Conservation (phyloP, 1,284 basidiomycete species). For the Ganoderma lingzhi region DNA sequence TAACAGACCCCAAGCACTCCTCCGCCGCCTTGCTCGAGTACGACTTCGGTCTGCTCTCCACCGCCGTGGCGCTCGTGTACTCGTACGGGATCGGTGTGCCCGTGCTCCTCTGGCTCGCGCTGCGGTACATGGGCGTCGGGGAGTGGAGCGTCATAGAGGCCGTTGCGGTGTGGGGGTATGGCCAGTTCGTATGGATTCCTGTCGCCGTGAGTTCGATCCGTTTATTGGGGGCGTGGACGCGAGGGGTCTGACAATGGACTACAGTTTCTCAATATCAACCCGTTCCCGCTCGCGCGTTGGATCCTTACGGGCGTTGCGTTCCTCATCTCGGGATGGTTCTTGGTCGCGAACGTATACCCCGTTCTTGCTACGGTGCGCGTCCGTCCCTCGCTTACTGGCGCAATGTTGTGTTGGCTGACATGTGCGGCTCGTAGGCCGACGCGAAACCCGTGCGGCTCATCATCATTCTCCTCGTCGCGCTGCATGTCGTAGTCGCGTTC, state of each 20-base stretch:
- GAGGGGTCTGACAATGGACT: not conserved
- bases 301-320: constrained; percentile 77
- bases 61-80: constrained; percentile 87
- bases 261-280: constrained; percentile 85
- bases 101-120: constrained; percentile 77
- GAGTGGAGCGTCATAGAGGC: constrained; percentile 89
- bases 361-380: constrained; percentile 81
- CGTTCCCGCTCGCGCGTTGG: constrained; percentile 83
- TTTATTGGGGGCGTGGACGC: too few species aligned
- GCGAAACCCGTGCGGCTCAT: constrained; percentile 85
- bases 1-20: constrained; percentile 61
- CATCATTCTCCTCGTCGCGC: constrained; percentile 71
- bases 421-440: constrained; percentile 64
- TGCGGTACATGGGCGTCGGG: constrained; percentile 85
- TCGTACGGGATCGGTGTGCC: constrained; percentile 86
- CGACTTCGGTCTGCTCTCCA: constrained; percentile 85
- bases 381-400: not conserved
- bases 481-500: constrained; percentile 82
- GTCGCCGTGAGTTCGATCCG: constrained; percentile 62
- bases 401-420: constrained; percentile 7
- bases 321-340: constrained; percentile 82
- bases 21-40: constrained; percentile 60
- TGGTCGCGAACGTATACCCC: constrained; percentile 88
- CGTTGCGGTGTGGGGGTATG: constrained; percentile 78
- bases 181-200: constrained; percentile 81